phyloP scores from a whole-genome alignment of 192 early-diverging fungal species.

The Gaertneriomyces sp. region DNA sequence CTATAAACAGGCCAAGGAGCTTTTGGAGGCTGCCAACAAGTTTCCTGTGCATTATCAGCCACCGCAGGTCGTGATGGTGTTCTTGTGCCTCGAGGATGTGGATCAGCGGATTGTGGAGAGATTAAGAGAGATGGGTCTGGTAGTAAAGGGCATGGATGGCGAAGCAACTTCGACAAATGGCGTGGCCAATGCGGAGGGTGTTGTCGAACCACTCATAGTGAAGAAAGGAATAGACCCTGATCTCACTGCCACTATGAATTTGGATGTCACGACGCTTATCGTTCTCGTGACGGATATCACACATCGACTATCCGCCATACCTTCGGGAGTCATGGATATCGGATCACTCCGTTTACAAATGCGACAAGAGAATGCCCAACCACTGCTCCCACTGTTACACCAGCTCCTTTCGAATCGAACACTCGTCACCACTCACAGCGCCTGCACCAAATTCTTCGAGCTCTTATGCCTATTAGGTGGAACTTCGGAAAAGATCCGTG shows the following conservation, averaged over 20 bases:
- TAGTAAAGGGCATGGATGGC: conserved; percentile 16
- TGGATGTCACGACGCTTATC: conserved; percentile 47
- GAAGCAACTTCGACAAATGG: neutral
- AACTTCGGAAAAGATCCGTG: conserved; percentile 29
- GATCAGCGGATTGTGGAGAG: conserved; percentile 23
- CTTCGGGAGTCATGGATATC: conserved; percentile 32
- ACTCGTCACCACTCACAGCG: conserved; percentile 33
- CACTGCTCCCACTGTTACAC: conserved; percentile 26
- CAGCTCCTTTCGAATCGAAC: conserved; percentile 10
- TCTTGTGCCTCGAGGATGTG: conserved; percentile 26
- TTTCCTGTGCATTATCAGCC: conserved; percentile 35
- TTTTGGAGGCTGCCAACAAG: conserved; percentile 36
- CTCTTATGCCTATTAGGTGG: conserved; percentile 40
- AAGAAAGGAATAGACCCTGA: neutral
- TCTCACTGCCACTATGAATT: conserved; percentile 35
- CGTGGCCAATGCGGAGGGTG: neutral
- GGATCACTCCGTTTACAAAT: conserved; percentile 35
- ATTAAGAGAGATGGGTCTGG: conserved; percentile 25
- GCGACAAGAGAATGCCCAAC: conserved; percentile 18
- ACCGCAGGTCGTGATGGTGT: conserved; percentile 42
- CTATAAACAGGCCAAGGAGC: conserved; percentile 30
- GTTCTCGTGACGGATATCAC: conserved; percentile 31
- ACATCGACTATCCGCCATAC: conserved; percentile 35
- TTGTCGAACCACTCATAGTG: neutral
- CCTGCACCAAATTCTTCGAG: conserved; percentile 32